These are phyloP conservation scores for Athelia sp. DNA, from an alignment of 1,284 basidiomycete species.

Conservation along the genomic window DNA sequence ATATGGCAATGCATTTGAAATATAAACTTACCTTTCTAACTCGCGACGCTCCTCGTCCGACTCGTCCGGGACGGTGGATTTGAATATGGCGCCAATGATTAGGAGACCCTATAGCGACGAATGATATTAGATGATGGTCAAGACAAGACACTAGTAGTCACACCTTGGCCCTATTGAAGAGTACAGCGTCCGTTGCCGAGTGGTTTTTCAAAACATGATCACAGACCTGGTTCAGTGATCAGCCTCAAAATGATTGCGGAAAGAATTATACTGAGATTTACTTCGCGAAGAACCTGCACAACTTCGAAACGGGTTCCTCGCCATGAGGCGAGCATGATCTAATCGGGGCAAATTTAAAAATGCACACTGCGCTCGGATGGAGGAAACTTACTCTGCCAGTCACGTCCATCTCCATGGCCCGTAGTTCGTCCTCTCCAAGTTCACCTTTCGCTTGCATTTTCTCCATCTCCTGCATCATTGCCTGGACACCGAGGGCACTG, in stretches of 20 bases:
- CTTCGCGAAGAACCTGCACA: constrained; percentile 75
- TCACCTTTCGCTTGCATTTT: constrained; percentile 86
- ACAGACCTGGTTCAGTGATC: constrained; percentile 47
- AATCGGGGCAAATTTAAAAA: constrained; percentile 4
- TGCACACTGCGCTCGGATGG: not conserved
- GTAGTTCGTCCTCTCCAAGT: constrained; percentile 76
- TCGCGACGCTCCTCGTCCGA: constrained; percentile 89
- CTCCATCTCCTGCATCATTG: constrained; percentile 85
- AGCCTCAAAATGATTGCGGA: too few relatives aligned
- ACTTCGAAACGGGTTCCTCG: constrained; percentile 92
- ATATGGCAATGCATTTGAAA: not conserved
- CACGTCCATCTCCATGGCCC: constrained; percentile 89
- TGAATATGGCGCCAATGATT: constrained; percentile 83
- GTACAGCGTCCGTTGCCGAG: constrained; percentile 60
- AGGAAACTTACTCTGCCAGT: constrained; percentile 74
- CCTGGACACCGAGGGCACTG: constrained; percentile 79
- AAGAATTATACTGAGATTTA: constrained; percentile 17
- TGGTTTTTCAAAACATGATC: constrained; percentile 81
- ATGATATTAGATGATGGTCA: constrained; percentile 1
- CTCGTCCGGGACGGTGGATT: constrained; percentile 78
- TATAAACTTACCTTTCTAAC: constrained; percentile 66
- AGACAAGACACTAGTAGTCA: constrained; percentile 7
- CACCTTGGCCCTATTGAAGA: constrained; percentile 82
- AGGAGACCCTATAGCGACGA: constrained; percentile 59
- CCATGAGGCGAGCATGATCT: constrained; percentile 95